Percentiles rank a stretch among this genome's conserved stretches.
phyloP scores from a whole-genome alignment of 805 yeast species.

The Candida sanyiensis region DNA sequence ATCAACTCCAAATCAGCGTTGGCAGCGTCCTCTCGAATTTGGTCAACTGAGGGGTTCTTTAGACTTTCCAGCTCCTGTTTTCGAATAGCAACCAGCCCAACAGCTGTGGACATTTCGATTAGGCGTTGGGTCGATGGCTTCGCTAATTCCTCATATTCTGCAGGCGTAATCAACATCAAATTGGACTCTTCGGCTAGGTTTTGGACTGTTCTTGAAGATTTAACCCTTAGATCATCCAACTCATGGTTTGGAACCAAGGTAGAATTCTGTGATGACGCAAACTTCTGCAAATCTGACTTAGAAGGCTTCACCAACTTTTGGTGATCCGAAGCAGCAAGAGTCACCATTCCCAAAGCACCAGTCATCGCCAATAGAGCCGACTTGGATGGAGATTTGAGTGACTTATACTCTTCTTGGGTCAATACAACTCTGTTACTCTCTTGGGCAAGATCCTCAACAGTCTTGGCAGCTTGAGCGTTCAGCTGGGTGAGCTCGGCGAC shows the following conservation, averaged over 20 bases:
- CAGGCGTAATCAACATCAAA: constrained; percentile 3
- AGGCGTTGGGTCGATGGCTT: constrained; percentile 6
- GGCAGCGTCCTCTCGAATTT: background rate
- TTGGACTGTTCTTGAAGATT: constrained; percentile 6
- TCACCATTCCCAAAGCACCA: constrained; percentile 9
- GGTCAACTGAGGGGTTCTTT: constrained; percentile 4
- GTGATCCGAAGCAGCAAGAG: constrained; percentile 8
- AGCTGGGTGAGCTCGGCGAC: constrained; percentile 7
- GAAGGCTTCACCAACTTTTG: constrained; percentile 10
- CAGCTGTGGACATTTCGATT: constrained; percentile 3
- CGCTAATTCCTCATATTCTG: constrained; percentile 1
- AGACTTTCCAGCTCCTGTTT: background rate
- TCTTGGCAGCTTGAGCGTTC: constrained; percentile 9
- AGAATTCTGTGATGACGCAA: constrained; percentile 5
- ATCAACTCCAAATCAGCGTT: constrained; percentile 1
- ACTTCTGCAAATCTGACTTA: constrained; percentile 6
- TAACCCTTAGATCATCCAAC: background rate
- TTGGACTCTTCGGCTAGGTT: constrained; percentile 11
- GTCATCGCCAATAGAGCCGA: constrained; percentile 8
- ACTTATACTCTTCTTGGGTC: constrained; percentile 15
- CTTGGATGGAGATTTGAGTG: constrained; percentile 16
- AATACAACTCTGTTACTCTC: constrained; percentile 14
- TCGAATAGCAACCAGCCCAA: constrained; percentile 12
- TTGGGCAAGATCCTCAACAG: constrained; percentile 9
- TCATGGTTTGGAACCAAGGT: constrained; percentile 8